These are phyloP conservation scores for Candida neerlandica DNA, from an alignment of 1,139 yeast species.

Conservation along the genomic window DNA sequence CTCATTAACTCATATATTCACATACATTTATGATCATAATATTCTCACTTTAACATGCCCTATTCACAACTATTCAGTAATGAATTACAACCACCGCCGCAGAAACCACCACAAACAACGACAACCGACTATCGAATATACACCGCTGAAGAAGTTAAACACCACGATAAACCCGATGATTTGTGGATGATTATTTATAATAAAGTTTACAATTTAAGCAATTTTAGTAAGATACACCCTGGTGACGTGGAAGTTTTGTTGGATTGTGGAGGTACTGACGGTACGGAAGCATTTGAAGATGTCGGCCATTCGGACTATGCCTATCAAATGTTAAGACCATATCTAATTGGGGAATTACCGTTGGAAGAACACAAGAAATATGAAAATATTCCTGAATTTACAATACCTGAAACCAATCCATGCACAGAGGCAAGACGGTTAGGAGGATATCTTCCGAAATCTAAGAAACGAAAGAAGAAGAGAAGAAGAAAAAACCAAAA, in stretches of 20 bases:
- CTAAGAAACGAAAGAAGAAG: not conserved
- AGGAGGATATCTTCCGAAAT: constrained; percentile 6
- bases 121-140: constrained; percentile 12
- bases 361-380: constrained; percentile 20
- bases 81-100: not conserved
- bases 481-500: constrained; percentile 12
- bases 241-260: constrained; percentile 71
- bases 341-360: constrained; percentile 35
- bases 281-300: constrained; percentile 60
- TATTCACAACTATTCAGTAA: not conserved
- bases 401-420: constrained; percentile 2
- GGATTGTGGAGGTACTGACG: constrained; percentile 76
- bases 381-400: constrained; percentile 5
- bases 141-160: constrained; percentile 40
- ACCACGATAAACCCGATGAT: constrained; percentile 50
- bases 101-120: too few relatives aligned
- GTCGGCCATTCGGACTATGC: constrained; percentile 54
- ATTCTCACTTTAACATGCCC: constrained; percentile 1
- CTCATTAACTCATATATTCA: not conserved
- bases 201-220: constrained; percentile 61
- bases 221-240: constrained; percentile 56
- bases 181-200: constrained; percentile 70
- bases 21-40: constrained; percentile 1
- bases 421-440: not conserved
- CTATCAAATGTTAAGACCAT: constrained; percentile 41